A percentile compares a stretch with the other conserved stretches of the same genome.
Evolutionary conservation across 805 yeast species (phyloP).

Genomic region (Nakazawaea ishiwadae): DNA sequence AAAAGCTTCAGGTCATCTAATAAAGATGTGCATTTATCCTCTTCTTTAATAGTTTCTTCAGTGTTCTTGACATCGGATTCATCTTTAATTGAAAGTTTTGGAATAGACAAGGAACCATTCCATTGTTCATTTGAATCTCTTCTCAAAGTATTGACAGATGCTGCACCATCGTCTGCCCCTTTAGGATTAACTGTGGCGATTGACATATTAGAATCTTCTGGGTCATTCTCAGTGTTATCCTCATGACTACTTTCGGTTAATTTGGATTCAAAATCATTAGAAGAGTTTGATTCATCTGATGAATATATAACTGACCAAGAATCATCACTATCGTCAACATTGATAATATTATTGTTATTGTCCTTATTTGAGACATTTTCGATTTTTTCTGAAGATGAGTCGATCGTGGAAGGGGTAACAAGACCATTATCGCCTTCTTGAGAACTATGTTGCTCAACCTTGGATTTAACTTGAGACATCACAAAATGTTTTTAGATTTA

Average conservation of each 20-base stretch:
- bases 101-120: conserved; percentile 10
- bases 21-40: too few species aligned
- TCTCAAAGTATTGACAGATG: conserved; percentile 2
- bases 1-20: too few species aligned
- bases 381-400: background rate
- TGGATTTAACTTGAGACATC: too few species aligned
- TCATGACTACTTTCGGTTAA: conserved; percentile 8
- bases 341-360: background rate
- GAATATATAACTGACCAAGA: conserved; percentile 17
- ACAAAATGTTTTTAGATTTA: too few species aligned
- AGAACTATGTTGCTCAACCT: too few species aligned
- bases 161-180: background rate
- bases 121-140: conserved; percentile 1
- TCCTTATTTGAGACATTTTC: background rate
- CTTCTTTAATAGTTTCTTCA: background rate
- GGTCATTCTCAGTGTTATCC: background rate
- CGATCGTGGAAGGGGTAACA: background rate
- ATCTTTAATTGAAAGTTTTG: conserved; percentile 4
- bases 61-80: background rate
- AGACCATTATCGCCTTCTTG: conserved; percentile 1
- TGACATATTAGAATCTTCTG: background rate
- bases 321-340: conserved; percentile 11
- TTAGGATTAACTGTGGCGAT: too few species aligned
- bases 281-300: conserved; percentile 11
- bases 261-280: conserved; percentile 9